phyloP scores from a whole-genome alignment of 805 yeast genomes.

The Saitoella complicata region DNA sequence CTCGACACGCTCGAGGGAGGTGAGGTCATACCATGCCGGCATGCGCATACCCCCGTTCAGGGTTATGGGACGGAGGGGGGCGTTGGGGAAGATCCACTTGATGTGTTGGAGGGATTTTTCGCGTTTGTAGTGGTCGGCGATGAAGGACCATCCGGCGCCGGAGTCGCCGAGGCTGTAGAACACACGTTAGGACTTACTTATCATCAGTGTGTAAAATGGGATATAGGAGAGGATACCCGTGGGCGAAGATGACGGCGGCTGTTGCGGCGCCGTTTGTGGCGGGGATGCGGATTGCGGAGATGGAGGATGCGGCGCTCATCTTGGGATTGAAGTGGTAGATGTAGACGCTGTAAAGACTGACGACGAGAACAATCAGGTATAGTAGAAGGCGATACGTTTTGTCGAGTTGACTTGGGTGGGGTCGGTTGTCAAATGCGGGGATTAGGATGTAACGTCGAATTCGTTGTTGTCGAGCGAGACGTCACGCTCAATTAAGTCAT shows the following conservation, averaged over 20 bases:
- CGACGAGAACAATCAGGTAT: too few relatives aligned
- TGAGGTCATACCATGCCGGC: constrained; percentile 63
- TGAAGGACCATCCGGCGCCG: constrained; percentile 77
- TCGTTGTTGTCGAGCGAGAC: too few relatives aligned
- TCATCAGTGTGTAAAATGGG: too few relatives aligned
- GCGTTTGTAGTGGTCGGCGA: constrained; percentile 42
- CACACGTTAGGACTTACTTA: too few relatives aligned
- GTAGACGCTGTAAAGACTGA: too few relatives aligned
- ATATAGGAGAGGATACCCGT: too few relatives aligned
- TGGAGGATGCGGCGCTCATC: too few relatives aligned
- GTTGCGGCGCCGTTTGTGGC: background rate
- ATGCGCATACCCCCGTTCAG: constrained; percentile 43
- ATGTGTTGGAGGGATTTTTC: constrained; percentile 32
- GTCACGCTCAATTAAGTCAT: too few relatives aligned
- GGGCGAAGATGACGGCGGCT: constrained; percentile 1
- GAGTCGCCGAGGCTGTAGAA: constrained; percentile 88
- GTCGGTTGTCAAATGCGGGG: too few relatives aligned
- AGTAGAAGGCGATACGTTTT: background rate
- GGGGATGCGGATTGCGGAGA: too few relatives aligned
- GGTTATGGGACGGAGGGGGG: constrained; percentile 33
- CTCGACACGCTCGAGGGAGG: constrained; percentile 16
- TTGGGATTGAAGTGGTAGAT: too few relatives aligned
- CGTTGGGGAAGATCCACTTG: constrained; percentile 79
- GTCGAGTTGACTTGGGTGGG: background rate
- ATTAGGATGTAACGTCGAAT: too few relatives aligned